Evolutionary conservation across 2,329 filamentous ascomycete species (phyloP).

Genomic region (Colletotrichum paranaense): DNA sequence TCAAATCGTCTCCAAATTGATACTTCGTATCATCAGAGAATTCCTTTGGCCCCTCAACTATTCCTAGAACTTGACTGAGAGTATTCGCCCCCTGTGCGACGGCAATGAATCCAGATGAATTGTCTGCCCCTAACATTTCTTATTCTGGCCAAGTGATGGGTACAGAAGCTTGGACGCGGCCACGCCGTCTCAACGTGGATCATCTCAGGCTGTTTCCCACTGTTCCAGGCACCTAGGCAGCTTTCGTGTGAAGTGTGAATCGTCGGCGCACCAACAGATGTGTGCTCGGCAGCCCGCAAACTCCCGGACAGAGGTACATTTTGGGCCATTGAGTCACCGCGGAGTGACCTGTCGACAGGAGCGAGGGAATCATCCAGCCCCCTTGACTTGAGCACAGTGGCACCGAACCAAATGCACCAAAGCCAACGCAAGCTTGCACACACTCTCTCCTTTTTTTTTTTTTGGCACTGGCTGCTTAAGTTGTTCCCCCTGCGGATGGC

Average conservation of each 20-base stretch:
- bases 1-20: not conserved
- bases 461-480: slow-evolving; percentile 7
- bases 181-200: slow-evolving; percentile 22
- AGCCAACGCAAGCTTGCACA: not conserved
- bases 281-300: not conserved
- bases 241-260: slow-evolving; percentile 1
- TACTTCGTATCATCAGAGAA: not conserved
- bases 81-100: not conserved
- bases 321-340: not conserved
- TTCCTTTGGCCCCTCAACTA: not conserved
- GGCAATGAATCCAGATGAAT: slow-evolving; percentile 6
- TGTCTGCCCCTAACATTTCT: slow-evolving; percentile 34
- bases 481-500: slow-evolving; percentile 29
- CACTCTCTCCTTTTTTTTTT: not conserved
- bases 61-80: not conserved
- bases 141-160: slow-evolving; percentile 20
- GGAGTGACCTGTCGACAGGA: slow-evolving; percentile 5
- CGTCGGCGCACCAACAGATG: slow-evolving; percentile 1
- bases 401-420: not conserved
- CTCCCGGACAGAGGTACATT: slow-evolving; percentile 18
- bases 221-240: slow-evolving; percentile 14
- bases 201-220: not conserved
- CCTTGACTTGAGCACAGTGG: slow-evolving; percentile 10
- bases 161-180: slow-evolving; percentile 25
- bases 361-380: not conserved